Conservation (phyloP, 352 stramenopile species). For the Phytophthora kernoviae region DNA sequence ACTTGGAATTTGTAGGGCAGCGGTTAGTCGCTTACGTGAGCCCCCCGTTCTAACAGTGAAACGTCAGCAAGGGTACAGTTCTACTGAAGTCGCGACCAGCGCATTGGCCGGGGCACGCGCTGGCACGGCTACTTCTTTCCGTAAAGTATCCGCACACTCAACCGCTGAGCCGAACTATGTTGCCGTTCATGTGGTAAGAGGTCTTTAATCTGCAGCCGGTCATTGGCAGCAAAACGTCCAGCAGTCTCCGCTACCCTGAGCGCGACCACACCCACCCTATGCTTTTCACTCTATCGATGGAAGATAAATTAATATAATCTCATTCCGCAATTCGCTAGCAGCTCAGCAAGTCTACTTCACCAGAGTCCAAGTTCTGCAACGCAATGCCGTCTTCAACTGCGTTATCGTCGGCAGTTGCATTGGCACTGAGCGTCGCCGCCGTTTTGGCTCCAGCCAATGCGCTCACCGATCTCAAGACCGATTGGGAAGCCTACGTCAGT, state of each 20-base stretch:
- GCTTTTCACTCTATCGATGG: background rate
- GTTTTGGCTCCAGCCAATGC: constrained; percentile 15
- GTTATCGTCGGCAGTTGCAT: constrained; percentile 2
- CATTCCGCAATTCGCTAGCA: constrained; percentile 26
- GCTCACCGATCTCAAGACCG: constrained; percentile 40
- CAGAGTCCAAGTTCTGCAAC: background rate
- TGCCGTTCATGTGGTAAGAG: background rate
- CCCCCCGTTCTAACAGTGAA: constrained; percentile 26
- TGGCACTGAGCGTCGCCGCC: constrained; percentile 8
- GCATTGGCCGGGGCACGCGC: constrained; percentile 32
- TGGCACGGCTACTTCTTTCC: constrained; percentile 35
- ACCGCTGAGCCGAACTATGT: constrained; percentile 11
- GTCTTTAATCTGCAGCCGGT: constrained; percentile 7
- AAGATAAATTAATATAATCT: constrained; percentile 1
- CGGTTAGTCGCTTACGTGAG: constrained; percentile 9
- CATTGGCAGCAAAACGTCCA: constrained; percentile 3
- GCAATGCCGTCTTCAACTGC: background rate
- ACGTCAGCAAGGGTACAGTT: constrained; percentile 21
- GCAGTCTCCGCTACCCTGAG: constrained; percentile 6
- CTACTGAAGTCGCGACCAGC: constrained; percentile 11
- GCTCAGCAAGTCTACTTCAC: constrained; percentile 4
- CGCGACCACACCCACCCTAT: constrained; percentile 5
- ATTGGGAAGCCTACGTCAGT: constrained; percentile 49
- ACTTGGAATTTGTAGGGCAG: background rate
- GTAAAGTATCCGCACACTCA: constrained; percentile 25